These are phyloP conservation scores for Nicotiana rustica DNA, from an alignment of 305 asterid genomes.

Conservation along the genomic window DNA sequence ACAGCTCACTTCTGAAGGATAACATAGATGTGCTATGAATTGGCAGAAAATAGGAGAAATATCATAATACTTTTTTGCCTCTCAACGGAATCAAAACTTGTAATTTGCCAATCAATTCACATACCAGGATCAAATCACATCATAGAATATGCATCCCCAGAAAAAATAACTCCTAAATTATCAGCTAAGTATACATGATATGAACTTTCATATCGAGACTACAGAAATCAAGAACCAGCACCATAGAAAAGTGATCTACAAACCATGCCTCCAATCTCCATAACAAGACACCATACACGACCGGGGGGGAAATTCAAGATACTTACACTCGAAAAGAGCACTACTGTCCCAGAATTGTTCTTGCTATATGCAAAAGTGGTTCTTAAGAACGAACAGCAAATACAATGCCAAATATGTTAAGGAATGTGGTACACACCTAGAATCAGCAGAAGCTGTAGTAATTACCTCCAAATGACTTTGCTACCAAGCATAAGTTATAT, in stretches of 20 bases:
- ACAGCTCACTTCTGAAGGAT: not conserved
- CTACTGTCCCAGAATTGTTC: not conserved
- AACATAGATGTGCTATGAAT: not conserved
- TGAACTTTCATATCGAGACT: not conserved
- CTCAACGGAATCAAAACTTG: slow-evolving; percentile 3
- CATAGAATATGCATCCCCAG: slow-evolving; percentile 17
- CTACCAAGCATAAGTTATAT: not conserved
- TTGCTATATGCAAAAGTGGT: not conserved
- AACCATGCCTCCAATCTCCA: slow-evolving; percentile 21
- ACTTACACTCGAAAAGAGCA: slow-evolving; percentile 16
- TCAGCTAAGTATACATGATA: not conserved
- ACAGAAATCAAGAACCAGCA: not conserved
- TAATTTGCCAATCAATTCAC: not conserved
- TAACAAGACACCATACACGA: slow-evolving; percentile 6
- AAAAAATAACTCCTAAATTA: slow-evolving; percentile 4
- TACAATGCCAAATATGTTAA: slow-evolving; percentile 4
- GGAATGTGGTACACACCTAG: slow-evolving; percentile 10
- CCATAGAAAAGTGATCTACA: slow-evolving; percentile 13
- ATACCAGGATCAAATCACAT: slow-evolving; percentile 18
- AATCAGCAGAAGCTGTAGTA: not conserved
- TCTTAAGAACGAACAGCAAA: not conserved
- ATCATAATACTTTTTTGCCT: no score
- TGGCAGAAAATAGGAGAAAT: not conserved
- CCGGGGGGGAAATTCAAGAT: not conserved
- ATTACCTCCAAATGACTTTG: not conserved